Evolutionary conservation across 768 basidiomycete species (phyloP).

Genomic region (Gloeostereum incarnatum): DNA sequence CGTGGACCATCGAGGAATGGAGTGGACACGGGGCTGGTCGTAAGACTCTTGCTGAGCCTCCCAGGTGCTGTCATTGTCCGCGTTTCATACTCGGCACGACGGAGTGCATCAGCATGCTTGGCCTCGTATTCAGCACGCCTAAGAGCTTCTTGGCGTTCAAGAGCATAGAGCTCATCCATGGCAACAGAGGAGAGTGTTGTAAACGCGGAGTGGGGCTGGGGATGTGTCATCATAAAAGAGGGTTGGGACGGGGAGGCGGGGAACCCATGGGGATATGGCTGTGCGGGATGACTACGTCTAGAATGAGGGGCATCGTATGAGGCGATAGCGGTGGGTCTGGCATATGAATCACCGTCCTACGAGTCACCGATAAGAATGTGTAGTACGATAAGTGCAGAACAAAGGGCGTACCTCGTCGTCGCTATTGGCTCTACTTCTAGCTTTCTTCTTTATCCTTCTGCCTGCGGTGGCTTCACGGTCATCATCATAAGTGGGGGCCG

Average conservation of each 20-base stretch:
- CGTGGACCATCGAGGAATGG: constrained; percentile 18
- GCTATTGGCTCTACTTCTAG: constrained; percentile 67
- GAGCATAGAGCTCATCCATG: constrained; percentile 82
- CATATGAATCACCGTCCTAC: constrained; percentile 43
- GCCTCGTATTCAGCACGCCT: constrained; percentile 85
- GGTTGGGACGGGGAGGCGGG: constrained; percentile 13
- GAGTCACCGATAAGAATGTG: neutral
- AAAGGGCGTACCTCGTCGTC: constrained; percentile 67
- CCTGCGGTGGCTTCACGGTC: constrained; percentile 5
- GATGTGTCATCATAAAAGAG: constrained; percentile 6
- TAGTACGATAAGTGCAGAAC: constrained; percentile 6
- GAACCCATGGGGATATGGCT: constrained; percentile 13
- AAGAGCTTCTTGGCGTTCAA: constrained; percentile 80
- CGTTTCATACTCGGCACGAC: constrained; percentile 70
- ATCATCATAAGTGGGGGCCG: constrained; percentile 5
- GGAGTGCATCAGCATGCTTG: constrained; percentile 55
- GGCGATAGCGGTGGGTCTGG: constrained; percentile 42
- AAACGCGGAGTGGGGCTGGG: constrained; percentile 34
- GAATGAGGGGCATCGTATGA: constrained; percentile 33
- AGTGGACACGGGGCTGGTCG: constrained; percentile 53
- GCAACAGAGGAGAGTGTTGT: constrained; percentile 68
- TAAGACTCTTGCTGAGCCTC: constrained; percentile 53
- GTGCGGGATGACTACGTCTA: constrained; percentile 21
- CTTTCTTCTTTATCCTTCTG: constrained; percentile 59
- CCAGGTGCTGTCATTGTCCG: constrained; percentile 41